Evolutionary conservation across 2,329 filamentous ascomycete species (phyloP).

Genomic region (Madurella mycetomatis): DNA sequence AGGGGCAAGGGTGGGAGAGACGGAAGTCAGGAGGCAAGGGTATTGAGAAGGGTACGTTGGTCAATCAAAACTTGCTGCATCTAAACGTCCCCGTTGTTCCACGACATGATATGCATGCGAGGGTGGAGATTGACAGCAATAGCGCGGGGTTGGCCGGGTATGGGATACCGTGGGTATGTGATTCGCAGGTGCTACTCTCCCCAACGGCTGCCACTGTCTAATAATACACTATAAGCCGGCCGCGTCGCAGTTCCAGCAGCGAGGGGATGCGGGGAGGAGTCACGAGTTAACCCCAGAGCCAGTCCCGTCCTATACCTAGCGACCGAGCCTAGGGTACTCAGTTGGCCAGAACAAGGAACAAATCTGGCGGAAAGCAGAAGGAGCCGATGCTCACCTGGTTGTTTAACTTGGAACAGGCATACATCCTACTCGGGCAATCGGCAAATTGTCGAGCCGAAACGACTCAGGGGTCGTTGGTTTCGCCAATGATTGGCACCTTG

Average conservation of each 20-base stretch:
- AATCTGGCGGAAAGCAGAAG: not conserved
- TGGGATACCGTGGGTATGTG: not conserved
- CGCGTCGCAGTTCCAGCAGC: not conserved
- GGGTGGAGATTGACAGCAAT: not conserved
- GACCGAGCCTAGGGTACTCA: not conserved
- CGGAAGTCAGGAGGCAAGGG: not conserved
- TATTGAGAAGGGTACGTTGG: not conserved
- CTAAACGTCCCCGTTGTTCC: conserved; percentile 10
- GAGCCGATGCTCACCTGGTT: not conserved
- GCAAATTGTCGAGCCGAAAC: not conserved
- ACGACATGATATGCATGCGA: conserved; percentile 3
- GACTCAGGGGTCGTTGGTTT: not conserved
- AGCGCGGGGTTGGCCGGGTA: conserved; percentile 4
- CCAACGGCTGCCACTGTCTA: not conserved
- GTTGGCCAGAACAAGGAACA: not conserved
- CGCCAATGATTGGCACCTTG: not conserved
- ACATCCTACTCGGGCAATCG: not conserved
- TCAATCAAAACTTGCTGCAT: conserved; percentile 1
- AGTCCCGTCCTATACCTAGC: not conserved
- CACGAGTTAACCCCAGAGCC: not conserved
- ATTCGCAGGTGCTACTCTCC: not conserved
- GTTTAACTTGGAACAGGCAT: not conserved
- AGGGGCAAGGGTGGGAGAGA: not conserved
- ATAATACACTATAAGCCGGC: not conserved
- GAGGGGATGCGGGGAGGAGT: not conserved